phyloP scores from a whole-genome alignment of 2,329 filamentous ascomycete species.

The Hypoxylon sp. region DNA sequence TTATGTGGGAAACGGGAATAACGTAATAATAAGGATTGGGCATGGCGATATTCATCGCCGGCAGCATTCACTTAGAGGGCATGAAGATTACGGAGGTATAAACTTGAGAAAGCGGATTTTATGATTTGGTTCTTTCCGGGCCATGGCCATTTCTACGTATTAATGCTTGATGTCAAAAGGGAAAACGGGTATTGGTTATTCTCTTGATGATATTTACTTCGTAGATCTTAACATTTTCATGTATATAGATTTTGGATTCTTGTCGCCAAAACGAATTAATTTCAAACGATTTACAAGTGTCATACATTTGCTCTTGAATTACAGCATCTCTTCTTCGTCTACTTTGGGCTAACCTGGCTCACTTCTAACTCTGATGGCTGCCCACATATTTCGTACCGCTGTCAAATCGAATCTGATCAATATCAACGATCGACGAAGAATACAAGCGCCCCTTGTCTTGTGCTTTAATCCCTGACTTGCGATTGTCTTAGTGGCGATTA shows the following conservation, averaged over 20 bases:
- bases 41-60: conserved; percentile 11
- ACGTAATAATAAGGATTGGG: conserved; percentile 6
- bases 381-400: neutral
- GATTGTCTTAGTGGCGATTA: conserved; percentile 15
- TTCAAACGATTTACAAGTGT: conserved; percentile 3
- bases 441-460: conserved; percentile 15
- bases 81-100: conserved; percentile 24
- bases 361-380: neutral
- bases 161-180: conserved; percentile 27
- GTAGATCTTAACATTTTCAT: conserved; percentile 36
- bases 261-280: conserved; percentile 31
- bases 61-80: conserved; percentile 30
- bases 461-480: conserved; percentile 20
- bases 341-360: neutral
- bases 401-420: neutral
- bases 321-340: neutral
- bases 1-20: neutral
- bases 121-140: conserved; percentile 24
- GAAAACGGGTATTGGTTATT: conserved; percentile 30
- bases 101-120: conserved; percentile 16
- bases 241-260: conserved; percentile 40
- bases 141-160: conserved; percentile 15
- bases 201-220: conserved; percentile 20
- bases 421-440: neutral
- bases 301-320: neutral